phyloP scores from a whole-genome alignment of 148 eudicot species.

The Pharnaceum exiguum region DNA sequence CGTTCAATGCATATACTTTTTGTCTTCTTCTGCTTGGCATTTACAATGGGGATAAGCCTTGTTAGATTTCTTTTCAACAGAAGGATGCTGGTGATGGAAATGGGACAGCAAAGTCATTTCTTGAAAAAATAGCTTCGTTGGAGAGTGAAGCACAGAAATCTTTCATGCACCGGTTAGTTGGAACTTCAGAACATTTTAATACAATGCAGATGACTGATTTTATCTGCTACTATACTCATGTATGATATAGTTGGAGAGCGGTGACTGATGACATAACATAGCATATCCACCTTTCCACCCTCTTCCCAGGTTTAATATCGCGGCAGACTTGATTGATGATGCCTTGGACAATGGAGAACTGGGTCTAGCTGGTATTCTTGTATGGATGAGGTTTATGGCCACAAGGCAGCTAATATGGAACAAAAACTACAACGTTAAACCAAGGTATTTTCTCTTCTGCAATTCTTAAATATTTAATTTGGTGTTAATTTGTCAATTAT shows the following conservation, averaged over 20 bases:
- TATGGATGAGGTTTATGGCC: constrained; percentile 99
- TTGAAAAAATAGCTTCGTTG: constrained; percentile 78
- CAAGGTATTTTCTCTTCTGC: constrained; percentile 50
- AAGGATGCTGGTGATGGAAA: constrained; percentile 79
- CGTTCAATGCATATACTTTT: constrained; percentile 1
- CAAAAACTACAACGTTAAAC: constrained; percentile 94
- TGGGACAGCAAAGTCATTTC: constrained; percentile 73
- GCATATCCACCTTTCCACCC: constrained; percentile 8
- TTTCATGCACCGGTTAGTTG: constrained; percentile 89
- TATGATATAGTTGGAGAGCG: too few relatives aligned
- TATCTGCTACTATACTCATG: neutral
- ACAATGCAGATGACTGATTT: neutral
- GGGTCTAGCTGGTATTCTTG: constrained; percentile 93
- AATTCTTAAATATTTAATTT: neutral
- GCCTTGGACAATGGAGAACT: constrained; percentile 74
- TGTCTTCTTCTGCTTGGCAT: neutral
- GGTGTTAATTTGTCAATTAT: neutral
- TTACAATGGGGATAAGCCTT: constrained; percentile 10
- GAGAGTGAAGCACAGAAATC: constrained; percentile 98
- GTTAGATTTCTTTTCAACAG: constrained; percentile 14
- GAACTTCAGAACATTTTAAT: neutral
- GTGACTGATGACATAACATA: neutral
- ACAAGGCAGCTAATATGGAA: constrained; percentile 98
- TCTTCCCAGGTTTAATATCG: constrained; percentile 79
- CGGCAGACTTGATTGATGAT: constrained; percentile 79